These are phyloP conservation scores for Capsella rubella DNA, from an alignment of 441 rosid genomes.

Conservation along the genomic window DNA sequence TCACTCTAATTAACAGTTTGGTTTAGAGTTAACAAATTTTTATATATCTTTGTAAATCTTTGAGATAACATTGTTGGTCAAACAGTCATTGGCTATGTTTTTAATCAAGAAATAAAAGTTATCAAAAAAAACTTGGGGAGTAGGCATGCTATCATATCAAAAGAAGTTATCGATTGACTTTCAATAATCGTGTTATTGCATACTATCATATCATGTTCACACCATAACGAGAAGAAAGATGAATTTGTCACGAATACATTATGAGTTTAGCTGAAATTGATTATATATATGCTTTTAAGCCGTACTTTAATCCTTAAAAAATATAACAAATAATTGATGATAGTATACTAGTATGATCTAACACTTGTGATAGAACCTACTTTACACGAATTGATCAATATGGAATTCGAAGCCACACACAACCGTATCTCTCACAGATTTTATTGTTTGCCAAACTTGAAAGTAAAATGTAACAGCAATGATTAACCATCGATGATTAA, in stretches of 20 bases:
- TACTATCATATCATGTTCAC: neutral
- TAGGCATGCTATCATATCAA: neutral
- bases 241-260: neutral
- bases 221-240: neutral
- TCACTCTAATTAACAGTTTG: neutral
- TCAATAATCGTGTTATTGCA: neutral
- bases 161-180: neutral
- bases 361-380: neutral
- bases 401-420: neutral
- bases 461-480: neutral
- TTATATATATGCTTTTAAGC: neutral
- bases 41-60: neutral
- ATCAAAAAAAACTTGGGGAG: neutral
- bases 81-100: neutral
- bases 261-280: neutral
- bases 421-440: neutral
- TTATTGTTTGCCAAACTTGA: neutral
- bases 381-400: neutral
- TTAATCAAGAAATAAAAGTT: neutral
- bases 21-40: neutral
- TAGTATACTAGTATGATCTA: neutral
- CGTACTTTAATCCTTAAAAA: neutral
- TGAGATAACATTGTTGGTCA: neutral
- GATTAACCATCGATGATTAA: neutral
- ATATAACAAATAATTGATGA: neutral